A percentile compares a stretch with the other conserved stretches of the same genome.
Conservation (phyloP, 2,329 filamentous ascomycete species). For the Ophiostoma sp. region DNA sequence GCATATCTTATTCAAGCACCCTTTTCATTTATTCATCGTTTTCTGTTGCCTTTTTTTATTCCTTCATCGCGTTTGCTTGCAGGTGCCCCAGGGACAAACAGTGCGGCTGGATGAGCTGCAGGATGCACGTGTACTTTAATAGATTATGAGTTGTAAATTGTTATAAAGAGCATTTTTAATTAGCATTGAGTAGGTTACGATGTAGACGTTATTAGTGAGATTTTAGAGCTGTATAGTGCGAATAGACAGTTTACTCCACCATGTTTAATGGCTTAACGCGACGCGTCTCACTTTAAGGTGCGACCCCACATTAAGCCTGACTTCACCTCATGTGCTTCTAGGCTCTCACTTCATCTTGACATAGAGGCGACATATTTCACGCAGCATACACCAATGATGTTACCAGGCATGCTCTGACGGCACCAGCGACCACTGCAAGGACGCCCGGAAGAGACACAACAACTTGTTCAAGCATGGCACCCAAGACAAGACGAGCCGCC, state of each 20-base stretch:
- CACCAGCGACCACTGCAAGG: background rate
- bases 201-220: background rate
- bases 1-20: background rate
- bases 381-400: background rate
- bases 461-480: slow-evolving; percentile 24
- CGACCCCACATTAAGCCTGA: slow-evolving; percentile 8
- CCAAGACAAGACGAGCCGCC: slow-evolving; percentile 25
- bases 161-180: background rate
- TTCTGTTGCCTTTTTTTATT: background rate
- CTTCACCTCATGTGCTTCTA: background rate
- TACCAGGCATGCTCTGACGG: background rate
- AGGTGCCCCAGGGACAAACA: background rate
- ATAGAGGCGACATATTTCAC: background rate
- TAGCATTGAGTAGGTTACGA: background rate
- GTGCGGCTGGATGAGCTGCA: background rate
- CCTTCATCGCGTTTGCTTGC: background rate
- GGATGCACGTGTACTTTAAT: background rate
- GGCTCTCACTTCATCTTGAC: background rate
- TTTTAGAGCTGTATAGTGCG: background rate
- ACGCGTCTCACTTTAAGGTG: slow-evolving; percentile 4
- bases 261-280: background rate
- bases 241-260: background rate
- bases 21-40: background rate
- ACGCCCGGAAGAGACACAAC: background rate
- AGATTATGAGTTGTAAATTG: background rate